Base-by-base conservation (phyloP, 352 stramenopile species). In the Pythium sp. region DNA sequence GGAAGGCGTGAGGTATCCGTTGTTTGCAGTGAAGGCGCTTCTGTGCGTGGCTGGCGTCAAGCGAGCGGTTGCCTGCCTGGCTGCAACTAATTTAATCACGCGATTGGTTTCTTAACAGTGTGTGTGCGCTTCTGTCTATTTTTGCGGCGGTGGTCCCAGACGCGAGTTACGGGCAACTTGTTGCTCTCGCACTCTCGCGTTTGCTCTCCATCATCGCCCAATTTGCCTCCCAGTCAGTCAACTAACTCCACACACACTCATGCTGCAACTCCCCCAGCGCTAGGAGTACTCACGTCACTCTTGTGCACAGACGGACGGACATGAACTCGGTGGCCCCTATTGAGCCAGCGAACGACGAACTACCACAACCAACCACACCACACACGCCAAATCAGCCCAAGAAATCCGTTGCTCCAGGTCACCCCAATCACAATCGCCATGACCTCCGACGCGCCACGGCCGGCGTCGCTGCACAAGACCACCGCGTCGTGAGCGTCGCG, bases 401-500 rank as follows among this genome's bases (percentile, higher is more conserved):
- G 30, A 61, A 46, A 20, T 61, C 20, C 2, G 20, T 61, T 9
- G 55, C 43, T 51, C 18, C 55, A 26, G 30, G 18, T 12, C 55
- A 18, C 36, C 12, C 5, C 20, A 11, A 49, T 11, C 56, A 24
- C 18, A 51, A 51, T 51, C 43, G 18, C 18, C 43, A 15, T 18
- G 56, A 62, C 11, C 11, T 62, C 5, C 56, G 56, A 12, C 61
- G 32, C 14, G n/a, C 30, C 30, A 59, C 46, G 2, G 8, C n/a
- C 18, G n/a, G 12, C 3, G 5, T 32, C 3, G 15, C n/a, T 4
- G 9, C 34, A 1, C 18, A 20, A 15, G 11, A 64, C 24, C n/a
- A 30, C 14, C 15, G 30, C 34, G 53, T 58, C 7, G 67, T 71
- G 69, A 49, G 24, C 53, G 32, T 74, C 34, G 12, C n/a, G 46